phyloP scores from a whole-genome alignment of 331 rosid species.

The Acacia concinna region DNA sequence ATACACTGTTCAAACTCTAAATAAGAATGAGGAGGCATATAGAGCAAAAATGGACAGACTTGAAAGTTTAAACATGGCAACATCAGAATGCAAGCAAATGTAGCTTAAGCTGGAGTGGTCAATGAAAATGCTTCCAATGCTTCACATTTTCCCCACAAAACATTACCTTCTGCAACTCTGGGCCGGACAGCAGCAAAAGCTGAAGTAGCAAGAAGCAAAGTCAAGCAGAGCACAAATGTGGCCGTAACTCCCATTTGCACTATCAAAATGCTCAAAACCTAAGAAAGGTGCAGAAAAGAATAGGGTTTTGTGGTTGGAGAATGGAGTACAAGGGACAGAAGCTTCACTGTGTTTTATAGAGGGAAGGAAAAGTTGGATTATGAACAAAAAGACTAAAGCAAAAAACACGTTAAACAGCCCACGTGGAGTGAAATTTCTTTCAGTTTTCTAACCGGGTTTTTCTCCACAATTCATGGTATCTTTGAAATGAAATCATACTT shows the following conservation, averaged over 20 bases:
- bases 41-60: not conserved
- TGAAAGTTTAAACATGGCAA: not conserved
- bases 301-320: conserved; percentile 12
- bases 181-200: conserved; percentile 37
- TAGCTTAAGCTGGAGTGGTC: not conserved
- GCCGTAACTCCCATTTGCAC: conserved; percentile 42
- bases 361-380: not conserved
- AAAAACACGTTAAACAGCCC: conserved; percentile 37
- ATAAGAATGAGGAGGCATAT: not conserved
- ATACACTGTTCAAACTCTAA: not conserved
- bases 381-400: conserved; percentile 16
- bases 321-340: not conserved
- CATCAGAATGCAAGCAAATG: conserved; percentile 1
- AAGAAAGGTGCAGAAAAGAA: not conserved
- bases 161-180: conserved; percentile 53
- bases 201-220: conserved; percentile 38
- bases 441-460: conserved; percentile 34
- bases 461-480: conserved; percentile 46
- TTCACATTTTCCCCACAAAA: not conserved
- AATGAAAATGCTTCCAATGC: not conserved
- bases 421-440: conserved; percentile 2
- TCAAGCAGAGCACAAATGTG: conserved; percentile 37
- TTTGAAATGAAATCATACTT: conserved; percentile 6
- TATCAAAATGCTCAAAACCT: not conserved
- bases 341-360: conserved; percentile 42